Evolutionary conservation across 2,329 filamentous ascomycete species (phyloP).

Genomic region (Cladophialophora exuberans): DNA sequence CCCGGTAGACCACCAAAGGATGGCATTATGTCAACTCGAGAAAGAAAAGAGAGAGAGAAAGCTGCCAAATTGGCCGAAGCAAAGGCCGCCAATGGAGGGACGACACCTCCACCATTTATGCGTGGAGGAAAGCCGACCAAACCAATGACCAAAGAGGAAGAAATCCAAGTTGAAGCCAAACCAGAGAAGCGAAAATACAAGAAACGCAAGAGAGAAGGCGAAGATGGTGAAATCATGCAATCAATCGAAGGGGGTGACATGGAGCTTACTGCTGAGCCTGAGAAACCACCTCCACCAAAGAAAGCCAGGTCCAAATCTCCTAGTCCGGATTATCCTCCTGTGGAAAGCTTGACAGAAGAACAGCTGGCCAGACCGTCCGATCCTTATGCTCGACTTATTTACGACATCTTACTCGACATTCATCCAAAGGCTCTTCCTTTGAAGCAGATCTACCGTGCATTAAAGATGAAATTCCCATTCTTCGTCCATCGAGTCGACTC

Average conservation of each 20-base stretch:
- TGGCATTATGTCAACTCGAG: conserved; percentile 68
- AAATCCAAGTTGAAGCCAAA: conserved; percentile 40
- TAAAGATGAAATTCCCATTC: conserved; percentile 66
- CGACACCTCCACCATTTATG: conserved; percentile 47
- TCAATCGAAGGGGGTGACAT: conserved; percentile 43
- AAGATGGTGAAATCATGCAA: conserved; percentile 46
- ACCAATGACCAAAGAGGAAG: conserved; percentile 35
- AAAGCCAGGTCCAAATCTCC: conserved; percentile 56
- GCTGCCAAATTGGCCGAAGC: conserved; percentile 55
- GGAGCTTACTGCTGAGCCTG: conserved; percentile 27
- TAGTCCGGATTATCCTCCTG: conserved; percentile 63
- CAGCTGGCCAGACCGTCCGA: conserved; percentile 64
- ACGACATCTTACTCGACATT: conserved; percentile 59
- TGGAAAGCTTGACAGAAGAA: conserved; percentile 63
- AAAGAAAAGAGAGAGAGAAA: conserved; percentile 58
- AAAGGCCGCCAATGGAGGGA: conserved; percentile 47
- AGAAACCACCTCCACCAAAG: conserved; percentile 37
- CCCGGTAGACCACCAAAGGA: conserved; percentile 69
- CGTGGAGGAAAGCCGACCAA: conserved; percentile 37
- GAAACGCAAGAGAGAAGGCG: conserved; percentile 51
- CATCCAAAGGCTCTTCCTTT: conserved; percentile 63
- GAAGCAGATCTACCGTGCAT: conserved; percentile 67
- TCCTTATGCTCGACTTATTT: conserved; percentile 67
- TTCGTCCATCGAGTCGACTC: conserved; percentile 65
- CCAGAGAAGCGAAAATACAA: conserved; percentile 54